Evolutionary conservation across 2,329 filamentous ascomycete species (phyloP), one percentile per base, ranked within the genome.

Genomic region (Lachnum nothofagi): DNA sequence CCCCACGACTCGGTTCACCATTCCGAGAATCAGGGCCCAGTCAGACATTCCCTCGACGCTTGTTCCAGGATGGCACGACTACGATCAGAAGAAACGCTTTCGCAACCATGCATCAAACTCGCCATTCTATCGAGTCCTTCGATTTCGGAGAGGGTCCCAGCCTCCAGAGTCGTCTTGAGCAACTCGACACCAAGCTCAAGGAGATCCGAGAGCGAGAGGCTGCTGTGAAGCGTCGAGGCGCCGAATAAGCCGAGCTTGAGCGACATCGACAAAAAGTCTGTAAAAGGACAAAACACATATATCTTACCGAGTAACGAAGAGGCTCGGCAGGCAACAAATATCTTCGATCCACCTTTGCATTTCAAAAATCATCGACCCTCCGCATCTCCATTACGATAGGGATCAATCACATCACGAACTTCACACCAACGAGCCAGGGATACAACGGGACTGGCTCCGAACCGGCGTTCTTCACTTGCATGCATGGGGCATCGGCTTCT

Each of bases 1-100:
- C 46, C 34, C 69, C 72, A 12, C 73, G 79, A 5, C 70, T 84
- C 3, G 78, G 80, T 24, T 84, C 80, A 4, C 80, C 80, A 0
- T 83, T 84, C 54, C 68, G 72, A 6, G 70, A 70, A 27, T 63
- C 70, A 8, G 69, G 65, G 47, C 70, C 74, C 10, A 80, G 76
- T 63, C 73, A 79, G 59, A 83, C 80, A 39, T 80, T 83, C 53
- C 80, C 81, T n/a, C 78, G 77, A 49, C 73, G 80, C 34, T 63
- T 76, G 24, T 74, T 72, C 25, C 73, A 75, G 55, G 55, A 63
- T 25, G 42, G 44, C 1, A 47, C 49, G 3, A 44, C 55, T 10
- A 57, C 58, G 1, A 46, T 42, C 68, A 70, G 17, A 64, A 70
- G 44, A 65, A 74, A 48, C 70, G 72, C 77, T 2, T 82, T 79